Evolutionary conservation across 2,329 filamentous ascomycete species (phyloP), one percentile per base, ranked within the genome.

Genomic region (Salinomyces thailandicus): DNA sequence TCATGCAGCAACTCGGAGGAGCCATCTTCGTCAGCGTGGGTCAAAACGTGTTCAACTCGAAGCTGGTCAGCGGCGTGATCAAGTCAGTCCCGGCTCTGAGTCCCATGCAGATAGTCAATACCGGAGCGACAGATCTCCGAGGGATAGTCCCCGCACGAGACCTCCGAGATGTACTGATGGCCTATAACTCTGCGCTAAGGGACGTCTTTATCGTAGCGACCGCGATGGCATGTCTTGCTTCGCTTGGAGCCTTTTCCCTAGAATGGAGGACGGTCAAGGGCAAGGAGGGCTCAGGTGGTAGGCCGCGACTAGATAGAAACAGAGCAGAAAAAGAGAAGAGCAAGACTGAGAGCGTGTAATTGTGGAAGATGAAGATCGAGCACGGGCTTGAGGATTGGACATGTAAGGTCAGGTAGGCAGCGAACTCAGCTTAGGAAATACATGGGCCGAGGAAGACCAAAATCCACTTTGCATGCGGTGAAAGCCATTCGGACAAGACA

Each of bases 1-100:
- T 67, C 49, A 50, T 58, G 43, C 62, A 68, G 41, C 61, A 58
- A 14, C 46, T 63, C n/a, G 59, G 59, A 12, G 63, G 63, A 6
- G 58, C 62, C 4, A 47, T 69, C 24, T 63, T 62, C 39, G 52
- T 67, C 31, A 30, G 27, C 13, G 60, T 61, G 7, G 58, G 53
- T 1, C 62, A 69, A 47, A 53, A 51, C 16, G 41, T 54, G 30
- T 42, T 53, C 35, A 32, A 37, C 18, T 36, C 39, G 12, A 31
- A 43, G 16, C 38, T 47, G 20, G 39, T 41, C 31, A 31, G 15
- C 14, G 33, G 33, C 9, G 31, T 46, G 5, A 22, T 33, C 17
- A 13, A 28, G 5, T 38, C 18, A 31, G 45, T 18, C 30, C 42
- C 1, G 45, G 41, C 13, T 55, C 15, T 26, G 22, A 41, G 39